Conservation (phyloP, 192 early-diverging fungal genomes). For the Tieghemiomyces parasiticus region DNA sequence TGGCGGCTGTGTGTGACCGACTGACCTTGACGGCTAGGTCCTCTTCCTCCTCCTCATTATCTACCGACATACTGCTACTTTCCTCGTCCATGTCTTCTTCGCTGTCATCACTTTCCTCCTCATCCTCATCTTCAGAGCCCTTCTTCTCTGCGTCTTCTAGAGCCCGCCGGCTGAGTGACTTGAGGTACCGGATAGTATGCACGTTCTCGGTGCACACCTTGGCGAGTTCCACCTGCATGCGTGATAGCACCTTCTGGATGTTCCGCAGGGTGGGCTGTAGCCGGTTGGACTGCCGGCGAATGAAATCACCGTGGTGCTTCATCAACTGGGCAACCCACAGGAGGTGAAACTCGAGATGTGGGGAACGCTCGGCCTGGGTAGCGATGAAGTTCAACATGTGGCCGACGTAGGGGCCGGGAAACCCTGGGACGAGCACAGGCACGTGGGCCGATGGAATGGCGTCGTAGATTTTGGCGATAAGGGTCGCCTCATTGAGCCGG, state of each 20-base stretch:
- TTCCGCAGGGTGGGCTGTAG: conserved; percentile 62
- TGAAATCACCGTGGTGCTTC: conserved; percentile 58
- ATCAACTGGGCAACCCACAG: conserved; percentile 67
- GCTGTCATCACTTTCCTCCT: too few species aligned
- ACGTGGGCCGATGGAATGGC: conserved; percentile 63
- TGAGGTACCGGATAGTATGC: not conserved
- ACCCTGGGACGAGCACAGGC: conserved; percentile 52
- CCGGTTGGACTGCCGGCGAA: conserved; percentile 44
- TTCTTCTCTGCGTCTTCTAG: too few species aligned
- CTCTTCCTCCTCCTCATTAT: too few species aligned
- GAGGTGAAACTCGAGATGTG: conserved; percentile 77
- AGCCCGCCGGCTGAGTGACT: not conserved
- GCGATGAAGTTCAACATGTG: conserved; percentile 73
- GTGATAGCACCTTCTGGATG: conserved; percentile 51
- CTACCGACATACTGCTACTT: too few species aligned
- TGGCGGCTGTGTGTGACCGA: too few species aligned
- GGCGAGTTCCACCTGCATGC: conserved; percentile 18
- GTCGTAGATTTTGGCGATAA: conserved; percentile 70
- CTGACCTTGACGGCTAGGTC: too few species aligned
- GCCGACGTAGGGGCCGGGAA: conserved; percentile 80
- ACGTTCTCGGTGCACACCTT: conserved; percentile 40
- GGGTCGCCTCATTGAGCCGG: conserved; percentile 69
- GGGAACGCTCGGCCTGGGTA: conserved; percentile 58
- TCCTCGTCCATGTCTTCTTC: too few species aligned
- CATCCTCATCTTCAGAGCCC: too few species aligned